Evolutionary conservation across 257 asterid genomes (phyloP), one percentile per base, ranked within the genome.

Genomic region (Scutellaria minor): DNA sequence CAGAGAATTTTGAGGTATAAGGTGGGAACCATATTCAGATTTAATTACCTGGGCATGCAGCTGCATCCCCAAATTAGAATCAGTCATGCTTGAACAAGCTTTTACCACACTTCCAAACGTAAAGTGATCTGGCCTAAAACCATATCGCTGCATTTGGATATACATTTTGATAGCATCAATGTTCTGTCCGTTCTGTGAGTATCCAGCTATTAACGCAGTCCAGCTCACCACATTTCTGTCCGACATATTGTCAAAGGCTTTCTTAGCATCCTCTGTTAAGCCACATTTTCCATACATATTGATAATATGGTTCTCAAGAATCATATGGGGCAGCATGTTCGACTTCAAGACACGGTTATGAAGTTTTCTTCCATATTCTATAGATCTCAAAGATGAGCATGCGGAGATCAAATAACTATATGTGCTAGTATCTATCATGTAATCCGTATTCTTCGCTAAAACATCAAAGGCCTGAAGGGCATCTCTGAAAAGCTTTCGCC

Each of bases 201-300:
- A 90, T 24, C 92, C 90, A 35, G 88, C 92, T 60, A 89, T 85
- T 46, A 88, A 42, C 24, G 95, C 77, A 77, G 89, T 88, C 97
- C 97, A 90, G 56, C 87, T 81, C 56, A 88, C 96, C 68, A 81
- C 82, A 77, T 90, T 90, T 72, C 88, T 82, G 67, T 84, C 88
- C 12, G 52, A 37, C 97, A 88, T 90, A 58, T 73, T 76, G 57
- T 88, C 92, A 39, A 90, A 88, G 11, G 85, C 90, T 75, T 55
- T 81, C 69, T 82, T 82, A 60, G 97, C 93, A 73, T 87, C 92
- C 20, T 27, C 59, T 44, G 78, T 59, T 2, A 86, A 82, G 12
- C 96, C 88, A 69, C 97, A 90, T 79, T 86, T 90, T 53, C 97
- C 97, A 73, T 82, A 88, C 96, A 88, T 87, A 60, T 84, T 90